Evolutionary conservation across 2,329 filamentous ascomycete genomes (phyloP).

Genomic region (Waltergamsia citrina): DNA sequence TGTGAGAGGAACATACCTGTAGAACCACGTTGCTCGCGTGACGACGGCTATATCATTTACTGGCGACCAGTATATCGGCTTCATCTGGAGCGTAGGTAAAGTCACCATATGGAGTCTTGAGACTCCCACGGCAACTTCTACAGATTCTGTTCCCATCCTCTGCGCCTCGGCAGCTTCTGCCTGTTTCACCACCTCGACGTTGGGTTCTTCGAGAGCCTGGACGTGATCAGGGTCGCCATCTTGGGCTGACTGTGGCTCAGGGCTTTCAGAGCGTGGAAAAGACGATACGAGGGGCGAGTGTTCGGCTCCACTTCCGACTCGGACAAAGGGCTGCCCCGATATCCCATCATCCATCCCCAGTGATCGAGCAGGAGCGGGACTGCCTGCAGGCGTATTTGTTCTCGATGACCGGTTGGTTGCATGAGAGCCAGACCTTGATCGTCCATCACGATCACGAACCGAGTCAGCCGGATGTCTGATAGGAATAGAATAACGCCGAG

Average conservation of each 20-base stretch:
- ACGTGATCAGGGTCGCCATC: slow-evolving; percentile 2
- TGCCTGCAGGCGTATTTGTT: slow-evolving; percentile 12
- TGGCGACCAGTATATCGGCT: slow-evolving; percentile 96
- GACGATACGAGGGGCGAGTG: slow-evolving; percentile 3
- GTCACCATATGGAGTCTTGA: slow-evolving; percentile 86
- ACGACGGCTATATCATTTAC: slow-evolving; percentile 82
- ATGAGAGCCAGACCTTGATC: slow-evolving; percentile 11
- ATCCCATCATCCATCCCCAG: slow-evolving; percentile 36
- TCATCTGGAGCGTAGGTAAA: slow-evolving; percentile 76
- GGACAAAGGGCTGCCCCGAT: slow-evolving; percentile 43
- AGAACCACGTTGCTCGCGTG: slow-evolving; percentile 90
- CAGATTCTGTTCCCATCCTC: slow-evolving; percentile 15
- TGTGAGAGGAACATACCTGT: slow-evolving; percentile 44
- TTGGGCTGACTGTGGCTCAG: slow-evolving; percentile 4
- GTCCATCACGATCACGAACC: background rate
- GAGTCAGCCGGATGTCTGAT: background rate
- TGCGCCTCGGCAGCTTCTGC: slow-evolving; percentile 4
- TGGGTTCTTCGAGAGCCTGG: slow-evolving; percentile 5
- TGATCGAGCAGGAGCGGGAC: slow-evolving; percentile 10
- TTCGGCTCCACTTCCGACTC: slow-evolving; percentile 21
- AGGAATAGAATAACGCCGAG: background rate
- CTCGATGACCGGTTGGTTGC: slow-evolving; percentile 10
- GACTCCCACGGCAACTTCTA: slow-evolving; percentile 72
- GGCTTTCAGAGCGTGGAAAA: slow-evolving; percentile 5
- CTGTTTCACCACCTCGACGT: slow-evolving; percentile 5